phyloP scores from a whole-genome alignment of 768 basidiomycete species.

The Leucogyrophana mollusca region DNA sequence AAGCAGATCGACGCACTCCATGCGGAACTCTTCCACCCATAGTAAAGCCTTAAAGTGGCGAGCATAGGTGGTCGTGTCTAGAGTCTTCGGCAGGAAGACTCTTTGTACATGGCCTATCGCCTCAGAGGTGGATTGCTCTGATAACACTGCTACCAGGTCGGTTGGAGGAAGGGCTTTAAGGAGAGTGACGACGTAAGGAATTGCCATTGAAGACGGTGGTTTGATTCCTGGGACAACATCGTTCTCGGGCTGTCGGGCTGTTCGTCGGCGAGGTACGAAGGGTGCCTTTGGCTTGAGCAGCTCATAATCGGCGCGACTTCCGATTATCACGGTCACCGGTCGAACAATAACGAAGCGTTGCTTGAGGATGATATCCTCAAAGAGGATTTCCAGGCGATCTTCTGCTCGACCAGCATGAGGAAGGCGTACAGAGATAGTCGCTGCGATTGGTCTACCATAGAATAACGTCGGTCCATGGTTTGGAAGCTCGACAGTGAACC shows the following conservation, averaged over 20 bases:
- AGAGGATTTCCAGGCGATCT: slow-evolving; percentile 48
- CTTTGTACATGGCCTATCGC: slow-evolving; percentile 22
- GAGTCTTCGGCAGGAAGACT: slow-evolving; percentile 33
- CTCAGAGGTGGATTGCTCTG: slow-evolving; percentile 10
- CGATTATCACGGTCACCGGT: slow-evolving; percentile 44
- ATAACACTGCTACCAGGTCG: background rate
- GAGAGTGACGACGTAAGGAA: slow-evolving; percentile 10
- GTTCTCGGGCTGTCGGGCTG: slow-evolving; percentile 9
- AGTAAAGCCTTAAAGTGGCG: slow-evolving; percentile 44
- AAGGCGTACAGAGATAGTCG: slow-evolving; percentile 8
- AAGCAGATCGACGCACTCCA: slow-evolving; percentile 31
- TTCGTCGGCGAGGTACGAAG: slow-evolving; percentile 31
- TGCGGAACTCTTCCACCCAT: slow-evolving; percentile 50
- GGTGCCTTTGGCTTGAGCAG: slow-evolving; percentile 43
- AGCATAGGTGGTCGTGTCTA: slow-evolving; percentile 40
- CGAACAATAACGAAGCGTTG: slow-evolving; percentile 49
- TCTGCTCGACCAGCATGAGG: slow-evolving; percentile 42
- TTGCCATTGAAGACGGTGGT: slow-evolving; percentile 13
- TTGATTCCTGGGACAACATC: slow-evolving; percentile 21
- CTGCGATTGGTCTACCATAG: slow-evolving; percentile 5
- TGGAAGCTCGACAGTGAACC: background rate
- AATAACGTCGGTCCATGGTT: background rate
- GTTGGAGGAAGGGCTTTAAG: slow-evolving; percentile 8
- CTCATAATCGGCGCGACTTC: slow-evolving; percentile 48
- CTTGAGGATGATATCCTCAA: slow-evolving; percentile 32